Percentiles rank a stretch among this genome's conserved stretches.
Evolutionary conservation across 2,329 filamentous ascomycete genomes (phyloP).

Genomic region (Coleophoma eucalyptorum): DNA sequence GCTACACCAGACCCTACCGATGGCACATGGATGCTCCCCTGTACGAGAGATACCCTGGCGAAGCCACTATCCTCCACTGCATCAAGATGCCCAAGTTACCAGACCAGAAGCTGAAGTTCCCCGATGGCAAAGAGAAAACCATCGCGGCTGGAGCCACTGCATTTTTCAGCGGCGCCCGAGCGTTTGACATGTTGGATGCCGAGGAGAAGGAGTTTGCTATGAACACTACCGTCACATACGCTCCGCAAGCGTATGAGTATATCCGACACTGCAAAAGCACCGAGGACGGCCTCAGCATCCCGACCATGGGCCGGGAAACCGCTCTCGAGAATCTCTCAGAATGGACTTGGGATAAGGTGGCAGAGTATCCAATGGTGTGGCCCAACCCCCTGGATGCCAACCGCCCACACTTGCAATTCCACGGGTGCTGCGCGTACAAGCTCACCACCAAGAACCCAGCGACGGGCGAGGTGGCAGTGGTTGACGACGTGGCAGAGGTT

Average conservation of each 20-base stretch:
- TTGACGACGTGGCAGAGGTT: constrained; percentile 16
- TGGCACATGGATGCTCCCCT: constrained; percentile 27
- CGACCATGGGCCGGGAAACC: constrained; percentile 13
- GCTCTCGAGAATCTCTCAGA: constrained; percentile 11
- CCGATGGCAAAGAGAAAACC: constrained; percentile 10
- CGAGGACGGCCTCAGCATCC: constrained; percentile 21
- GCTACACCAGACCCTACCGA: constrained; percentile 22
- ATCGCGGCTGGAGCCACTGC: constrained; percentile 21
- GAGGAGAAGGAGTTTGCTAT: constrained; percentile 22
- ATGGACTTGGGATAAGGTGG: constrained; percentile 15
- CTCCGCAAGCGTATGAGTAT: constrained; percentile 24
- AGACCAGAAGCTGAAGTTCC: constrained; percentile 21
- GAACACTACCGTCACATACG: constrained; percentile 25
- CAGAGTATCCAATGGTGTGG: constrained; percentile 13
- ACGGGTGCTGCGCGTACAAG: constrained; percentile 20
- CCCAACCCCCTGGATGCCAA: constrained; percentile 7
- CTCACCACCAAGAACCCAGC: constrained; percentile 16
- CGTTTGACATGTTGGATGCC: constrained; percentile 18
- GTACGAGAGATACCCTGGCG: constrained; percentile 25
- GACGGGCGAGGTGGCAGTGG: constrained; percentile 10
- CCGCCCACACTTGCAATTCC: constrained; percentile 20
- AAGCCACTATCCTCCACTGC: constrained; percentile 21
- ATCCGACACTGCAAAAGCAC: constrained; percentile 27
- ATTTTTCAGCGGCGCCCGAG: constrained; percentile 22
- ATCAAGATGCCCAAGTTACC: constrained; percentile 17